Evolutionary conservation across 805 yeast species (phyloP).

Genomic region (Yarrowia sp.): DNA sequence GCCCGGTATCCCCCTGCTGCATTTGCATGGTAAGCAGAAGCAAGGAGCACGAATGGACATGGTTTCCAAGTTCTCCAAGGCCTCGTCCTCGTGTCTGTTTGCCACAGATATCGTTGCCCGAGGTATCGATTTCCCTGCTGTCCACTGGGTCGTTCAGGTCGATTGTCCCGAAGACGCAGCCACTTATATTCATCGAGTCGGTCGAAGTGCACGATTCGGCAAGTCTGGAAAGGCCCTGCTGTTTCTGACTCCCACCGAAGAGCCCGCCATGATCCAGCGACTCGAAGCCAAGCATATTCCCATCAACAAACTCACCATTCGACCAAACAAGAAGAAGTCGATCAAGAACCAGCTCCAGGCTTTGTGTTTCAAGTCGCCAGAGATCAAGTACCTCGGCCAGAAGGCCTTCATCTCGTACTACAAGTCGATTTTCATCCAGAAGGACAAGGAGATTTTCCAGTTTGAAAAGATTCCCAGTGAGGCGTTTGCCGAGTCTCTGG

Average conservation of each 20-base stretch:
- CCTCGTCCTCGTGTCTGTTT: slow-evolving; percentile 80
- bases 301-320: slow-evolving; percentile 74
- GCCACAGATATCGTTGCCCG: slow-evolving; percentile 93
- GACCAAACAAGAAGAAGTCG: slow-evolving; percentile 72
- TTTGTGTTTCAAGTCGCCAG: slow-evolving; percentile 88
- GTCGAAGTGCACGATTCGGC: slow-evolving; percentile 88
- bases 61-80: slow-evolving; percentile 74
- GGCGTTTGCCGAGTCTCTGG: slow-evolving; percentile 83
- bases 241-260: slow-evolving; percentile 85
- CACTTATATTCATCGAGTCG: slow-evolving; percentile 90
- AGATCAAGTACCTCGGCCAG: slow-evolving; percentile 90
- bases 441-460: slow-evolving; percentile 84
- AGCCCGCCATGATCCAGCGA: slow-evolving; percentile 72
- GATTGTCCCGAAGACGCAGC: slow-evolving; percentile 92
- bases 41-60: slow-evolving; percentile 89
- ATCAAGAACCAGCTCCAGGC: slow-evolving; percentile 87
- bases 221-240: slow-evolving; percentile 81
- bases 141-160: slow-evolving; percentile 92
- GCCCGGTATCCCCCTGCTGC: slow-evolving; percentile 89
- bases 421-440: slow-evolving; percentile 82
- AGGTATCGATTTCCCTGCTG: slow-evolving; percentile 90
- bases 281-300: slow-evolving; percentile 70
- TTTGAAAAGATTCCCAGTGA: slow-evolving; percentile 80
- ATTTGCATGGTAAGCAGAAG: slow-evolving; percentile 87
- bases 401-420: slow-evolving; percentile 93